These are phyloP conservation scores for Hymenochaete sp. DNA, from an alignment of 1,284 basidiomycete genomes.

Conservation along the genomic window DNA sequence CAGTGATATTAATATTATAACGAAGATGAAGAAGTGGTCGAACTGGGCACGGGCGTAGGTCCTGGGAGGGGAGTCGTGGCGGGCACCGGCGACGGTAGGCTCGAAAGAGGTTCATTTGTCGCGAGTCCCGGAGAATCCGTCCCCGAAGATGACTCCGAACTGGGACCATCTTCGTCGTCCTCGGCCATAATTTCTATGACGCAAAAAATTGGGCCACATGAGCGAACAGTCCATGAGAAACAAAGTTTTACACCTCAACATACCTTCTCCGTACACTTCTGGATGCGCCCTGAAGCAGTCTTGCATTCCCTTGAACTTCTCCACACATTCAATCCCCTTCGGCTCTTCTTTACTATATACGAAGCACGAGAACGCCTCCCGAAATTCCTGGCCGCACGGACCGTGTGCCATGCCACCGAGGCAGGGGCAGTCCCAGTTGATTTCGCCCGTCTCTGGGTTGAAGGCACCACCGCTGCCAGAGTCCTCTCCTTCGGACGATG, in stretches of 20 bases:
- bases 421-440: conserved; percentile 98
- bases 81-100: too few species aligned
- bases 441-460: conserved; percentile 94
- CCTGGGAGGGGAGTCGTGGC: too few species aligned
- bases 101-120: too few species aligned
- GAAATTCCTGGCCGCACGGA: conserved; percentile 91
- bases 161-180: conserved; percentile 28
- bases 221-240: conserved; percentile 1
- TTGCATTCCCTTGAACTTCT: conserved; percentile 98
- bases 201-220: conserved; percentile 15
- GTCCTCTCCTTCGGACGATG: conserved; percentile 9
- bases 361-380: conserved; percentile 96
- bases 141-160: neutral
- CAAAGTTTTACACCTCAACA: conserved; percentile 22
- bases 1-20: too few species aligned
- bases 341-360: conserved; percentile 92
- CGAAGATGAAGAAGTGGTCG: too few species aligned
- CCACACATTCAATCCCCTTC: conserved; percentile 97
- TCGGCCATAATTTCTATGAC: conserved; percentile 62
- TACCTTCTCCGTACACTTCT: conserved; percentile 90
- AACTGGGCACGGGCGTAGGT: too few species aligned
- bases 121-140: conserved; percentile 1
- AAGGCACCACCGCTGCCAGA: conserved; percentile 45
- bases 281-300: conserved; percentile 96
- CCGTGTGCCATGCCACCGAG: conserved; percentile 98